phyloP scores from a whole-genome alignment of 225 moss, liverwort and hornwort species.

The Climacium dendroides region DNA sequence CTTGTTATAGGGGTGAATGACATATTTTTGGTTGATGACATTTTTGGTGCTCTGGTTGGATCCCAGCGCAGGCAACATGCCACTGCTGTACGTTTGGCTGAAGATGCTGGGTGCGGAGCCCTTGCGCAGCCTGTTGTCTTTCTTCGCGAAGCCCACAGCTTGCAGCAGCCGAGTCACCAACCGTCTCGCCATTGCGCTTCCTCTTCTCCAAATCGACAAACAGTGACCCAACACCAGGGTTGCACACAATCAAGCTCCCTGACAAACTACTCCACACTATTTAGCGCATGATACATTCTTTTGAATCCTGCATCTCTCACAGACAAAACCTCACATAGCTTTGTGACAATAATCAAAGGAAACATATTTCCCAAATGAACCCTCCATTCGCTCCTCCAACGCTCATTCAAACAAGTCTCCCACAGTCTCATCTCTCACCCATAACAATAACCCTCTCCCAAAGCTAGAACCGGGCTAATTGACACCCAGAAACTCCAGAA shows the following conservation, averaged over 20 bases:
- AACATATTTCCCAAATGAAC: background rate
- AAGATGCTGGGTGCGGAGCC: conserved; percentile 6
- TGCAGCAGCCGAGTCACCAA: background rate
- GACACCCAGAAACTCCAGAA: background rate
- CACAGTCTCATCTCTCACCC: background rate
- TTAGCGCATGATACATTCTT: background rate
- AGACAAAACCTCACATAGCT: background rate
- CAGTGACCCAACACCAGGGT: background rate
- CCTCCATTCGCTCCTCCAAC: background rate
- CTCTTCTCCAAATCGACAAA: background rate
- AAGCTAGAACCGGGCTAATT: background rate
- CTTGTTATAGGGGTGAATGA: conserved; percentile 19
- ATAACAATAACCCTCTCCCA: background rate
- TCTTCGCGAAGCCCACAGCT: conserved; percentile 9
- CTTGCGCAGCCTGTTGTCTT: conserved; percentile 2
- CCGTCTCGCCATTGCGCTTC: background rate
- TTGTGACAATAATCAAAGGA: background rate
- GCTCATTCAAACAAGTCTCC: background rate
- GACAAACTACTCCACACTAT: background rate
- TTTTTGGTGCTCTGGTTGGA: conserved; percentile 28
- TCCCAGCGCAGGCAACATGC: conserved; percentile 43
- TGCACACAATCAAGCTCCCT: background rate
- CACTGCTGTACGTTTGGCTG: conserved; percentile 30
- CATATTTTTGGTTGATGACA: conserved; percentile 1
- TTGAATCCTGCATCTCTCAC: background rate